Evolutionary conservation across 1,284 basidiomycete species (phyloP).

Genomic region (Ganoderma multipileum): DNA sequence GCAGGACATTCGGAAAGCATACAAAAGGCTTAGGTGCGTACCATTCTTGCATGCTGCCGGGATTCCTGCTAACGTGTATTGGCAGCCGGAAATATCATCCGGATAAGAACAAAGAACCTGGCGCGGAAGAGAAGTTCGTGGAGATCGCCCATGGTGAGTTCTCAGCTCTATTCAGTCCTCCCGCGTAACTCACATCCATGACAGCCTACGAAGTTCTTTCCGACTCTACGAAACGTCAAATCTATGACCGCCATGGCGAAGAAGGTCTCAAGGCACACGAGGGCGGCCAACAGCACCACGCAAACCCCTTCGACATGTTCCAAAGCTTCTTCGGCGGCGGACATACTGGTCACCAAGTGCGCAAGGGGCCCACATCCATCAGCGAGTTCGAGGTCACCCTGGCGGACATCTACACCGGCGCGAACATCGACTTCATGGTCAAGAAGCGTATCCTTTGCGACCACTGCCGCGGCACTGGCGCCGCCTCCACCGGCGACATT

Average conservation of each 20-base stretch:
- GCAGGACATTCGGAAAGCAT: conserved; percentile 89
- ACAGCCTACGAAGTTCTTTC: conserved; percentile 94
- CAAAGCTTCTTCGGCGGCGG: conserved; percentile 86
- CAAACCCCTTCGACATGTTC: conserved; percentile 96
- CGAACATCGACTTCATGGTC: conserved; percentile 87
- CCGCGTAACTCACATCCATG: background rate
- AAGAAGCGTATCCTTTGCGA: conserved; percentile 91
- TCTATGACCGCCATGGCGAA: conserved; percentile 94
- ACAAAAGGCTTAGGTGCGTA: conserved; percentile 89
- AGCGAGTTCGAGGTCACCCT: conserved; percentile 90
- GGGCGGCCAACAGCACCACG: conserved; percentile 68
- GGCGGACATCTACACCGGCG: conserved; percentile 86
- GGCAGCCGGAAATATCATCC: conserved; percentile 65
- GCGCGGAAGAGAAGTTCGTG: conserved; percentile 86
- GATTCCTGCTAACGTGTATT: background rate
- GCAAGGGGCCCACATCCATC: conserved; percentile 83
- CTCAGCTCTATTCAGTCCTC: background rate
- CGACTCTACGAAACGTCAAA: conserved; percentile 82
- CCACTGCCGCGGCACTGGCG: conserved; percentile 91
- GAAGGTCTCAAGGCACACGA: conserved; percentile 91
- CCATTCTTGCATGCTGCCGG: background rate
- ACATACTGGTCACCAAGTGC: conserved; percentile 66
- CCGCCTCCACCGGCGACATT: conserved; percentile 86
- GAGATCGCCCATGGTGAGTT: conserved; percentile 84
- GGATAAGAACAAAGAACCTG: conserved; percentile 90